Conservation (phyloP, 495 filamentous ascomycete genomes). For the Pyronema domesticum region DNA sequence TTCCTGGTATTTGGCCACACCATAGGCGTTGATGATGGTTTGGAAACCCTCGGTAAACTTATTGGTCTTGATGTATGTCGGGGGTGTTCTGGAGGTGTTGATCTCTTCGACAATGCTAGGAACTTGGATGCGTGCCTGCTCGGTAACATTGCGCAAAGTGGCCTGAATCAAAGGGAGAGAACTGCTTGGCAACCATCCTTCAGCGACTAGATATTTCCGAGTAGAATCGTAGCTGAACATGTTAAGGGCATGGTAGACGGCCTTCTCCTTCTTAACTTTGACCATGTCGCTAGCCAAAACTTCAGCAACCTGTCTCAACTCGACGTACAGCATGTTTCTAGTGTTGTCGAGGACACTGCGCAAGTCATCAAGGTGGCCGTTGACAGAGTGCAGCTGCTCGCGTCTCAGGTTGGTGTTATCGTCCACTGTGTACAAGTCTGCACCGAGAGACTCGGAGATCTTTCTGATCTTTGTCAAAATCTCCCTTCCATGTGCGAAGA, state of each 20-base stretch:
- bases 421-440: constrained; percentile 87
- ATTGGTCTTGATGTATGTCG: constrained; percentile 90
- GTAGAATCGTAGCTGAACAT: constrained; percentile 91
- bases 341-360: constrained; percentile 84
- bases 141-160: constrained; percentile 92
- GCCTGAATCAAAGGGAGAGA: constrained; percentile 79
- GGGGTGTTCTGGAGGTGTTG: constrained; percentile 84
- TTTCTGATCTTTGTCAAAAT: constrained; percentile 97
- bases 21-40: constrained; percentile 97
- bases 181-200: constrained; percentile 92
- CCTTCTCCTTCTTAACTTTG: constrained; percentile 93
- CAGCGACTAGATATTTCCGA: constrained; percentile 87
- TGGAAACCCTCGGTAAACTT: constrained; percentile 97
- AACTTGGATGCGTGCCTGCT: constrained; percentile 79
- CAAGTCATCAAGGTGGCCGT: constrained; percentile 75
- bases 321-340: constrained; percentile 84
- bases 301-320: constrained; percentile 79
- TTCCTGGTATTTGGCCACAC: constrained; percentile 89
- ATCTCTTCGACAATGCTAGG: constrained; percentile 97
- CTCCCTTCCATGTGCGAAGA: constrained; percentile 96
- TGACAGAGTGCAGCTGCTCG: constrained; percentile 93
- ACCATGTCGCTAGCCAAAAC: constrained; percentile 91
- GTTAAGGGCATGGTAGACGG: constrained; percentile 91
- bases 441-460: constrained; percentile 91
- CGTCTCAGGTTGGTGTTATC: constrained; percentile 86